Percentiles rank a stretch among this genome's conserved stretches.
Evolutionary conservation across 345 rosid genomes (phyloP).

Genomic region (Dipteronia dyeriana): DNA sequence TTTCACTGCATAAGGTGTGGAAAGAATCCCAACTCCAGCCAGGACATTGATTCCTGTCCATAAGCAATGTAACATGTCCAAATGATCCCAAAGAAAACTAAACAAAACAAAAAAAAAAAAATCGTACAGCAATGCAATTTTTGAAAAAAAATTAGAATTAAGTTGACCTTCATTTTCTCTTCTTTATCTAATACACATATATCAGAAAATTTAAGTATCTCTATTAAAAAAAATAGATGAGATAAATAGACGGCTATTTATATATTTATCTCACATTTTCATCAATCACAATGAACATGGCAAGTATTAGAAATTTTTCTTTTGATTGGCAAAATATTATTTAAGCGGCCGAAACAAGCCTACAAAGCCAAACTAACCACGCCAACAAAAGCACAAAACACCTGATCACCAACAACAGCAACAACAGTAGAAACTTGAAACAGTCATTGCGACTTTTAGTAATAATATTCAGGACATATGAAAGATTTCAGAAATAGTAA

Average conservation of each 20-base stretch:
- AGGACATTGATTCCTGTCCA: constrained; percentile 70
- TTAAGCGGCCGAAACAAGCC: too few species aligned
- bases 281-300: background rate
- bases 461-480: constrained; percentile 7
- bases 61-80: background rate
- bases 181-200: background rate
- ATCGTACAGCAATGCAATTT: background rate
- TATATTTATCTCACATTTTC: background rate
- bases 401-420: too few species aligned
- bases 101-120: background rate
- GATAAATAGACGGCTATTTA: background rate
- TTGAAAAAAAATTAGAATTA: background rate
- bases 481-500: background rate
- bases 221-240: background rate
- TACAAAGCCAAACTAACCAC: too few species aligned
- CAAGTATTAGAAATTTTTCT: too few species aligned
- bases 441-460: background rate
- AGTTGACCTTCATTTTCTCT: background rate
- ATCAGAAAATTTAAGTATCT: background rate
- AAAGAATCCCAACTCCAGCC: constrained; percentile 94
- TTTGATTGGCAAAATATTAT: too few species aligned
- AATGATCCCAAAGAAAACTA: background rate
- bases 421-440: too few species aligned
- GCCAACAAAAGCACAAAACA: too few species aligned
- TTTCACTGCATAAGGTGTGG: constrained; percentile 75